Base-by-base conservation (phyloP, 495 filamentous ascomycete species). In the Podospora pseudoanserina region DNA sequence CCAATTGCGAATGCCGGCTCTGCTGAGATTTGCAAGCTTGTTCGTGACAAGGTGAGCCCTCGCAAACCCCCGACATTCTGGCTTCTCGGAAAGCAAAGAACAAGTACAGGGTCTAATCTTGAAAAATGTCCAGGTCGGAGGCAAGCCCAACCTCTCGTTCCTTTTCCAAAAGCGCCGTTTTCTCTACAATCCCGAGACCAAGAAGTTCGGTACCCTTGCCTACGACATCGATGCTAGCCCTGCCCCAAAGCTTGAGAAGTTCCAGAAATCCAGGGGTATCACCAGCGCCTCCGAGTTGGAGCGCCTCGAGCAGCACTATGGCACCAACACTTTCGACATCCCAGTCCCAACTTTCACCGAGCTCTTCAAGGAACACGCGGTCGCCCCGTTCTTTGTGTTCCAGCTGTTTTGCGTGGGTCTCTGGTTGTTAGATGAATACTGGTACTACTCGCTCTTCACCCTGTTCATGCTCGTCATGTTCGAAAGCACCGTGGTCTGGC, bases 361-460 rank as follows among this genome's bases (percentile, higher is more conserved):
- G 80, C 87, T 99, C 63, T 99, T 96, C 86, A 90, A 95, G 80
- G 96, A 99, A 78, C 95, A 99, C 80, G 94, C 95, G 26, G 95
- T 99, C 39, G 95, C 95, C 34, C 95, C 95, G 15, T 99, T 99
- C 86, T 99, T 99, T 78, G 93, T 99, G 63, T 99, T 99, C 81
- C 95, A 99, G 82, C 83, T 99, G 55, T 99, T 99, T 83, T 98
- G 96, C 71, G 95, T 99, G 66, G 95, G 96, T 30, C 82, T 99
- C 68, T 99, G 95, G 95, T 92, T 97, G 90, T 78, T 99, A 78
- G 95, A 99, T 78, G 95, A 99, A 80, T 98, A 97, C 81, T 99
- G 95, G 95, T 99, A 99, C 81, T 99, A 98, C 78, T 99, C 95
- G 68, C 85, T 99, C 15, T 99, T 99, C 76, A 98, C 95, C 2